Percentiles rank a stretch among this genome's conserved stretches.
Evolutionary conservation across 495 filamentous ascomycete species (phyloP).

Genomic region (Aspergillus taichungensis): DNA sequence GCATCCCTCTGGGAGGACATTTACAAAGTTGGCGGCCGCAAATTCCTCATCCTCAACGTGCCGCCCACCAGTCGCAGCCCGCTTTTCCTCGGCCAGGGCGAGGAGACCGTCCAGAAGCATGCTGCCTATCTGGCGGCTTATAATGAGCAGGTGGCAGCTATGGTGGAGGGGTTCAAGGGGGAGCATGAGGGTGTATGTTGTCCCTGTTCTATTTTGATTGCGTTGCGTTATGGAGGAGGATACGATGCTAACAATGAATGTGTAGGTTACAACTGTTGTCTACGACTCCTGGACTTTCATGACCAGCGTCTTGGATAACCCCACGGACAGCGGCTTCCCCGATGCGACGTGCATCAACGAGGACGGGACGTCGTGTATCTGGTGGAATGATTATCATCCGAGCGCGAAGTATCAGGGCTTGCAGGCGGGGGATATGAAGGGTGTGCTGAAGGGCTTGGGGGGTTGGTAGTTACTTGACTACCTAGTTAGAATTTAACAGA

Average conservation of each 20-base stretch:
- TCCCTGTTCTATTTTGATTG: background rate
- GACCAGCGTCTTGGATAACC: conserved; percentile 45
- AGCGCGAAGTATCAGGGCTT: conserved; percentile 25
- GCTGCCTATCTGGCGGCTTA: conserved; percentile 24
- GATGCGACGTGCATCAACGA: conserved; percentile 24
- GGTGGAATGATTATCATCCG: conserved; percentile 37
- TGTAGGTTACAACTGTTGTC: conserved; percentile 17
- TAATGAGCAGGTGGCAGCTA: conserved; percentile 18
- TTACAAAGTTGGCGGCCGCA: conserved; percentile 58
- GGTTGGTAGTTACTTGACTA: conserved; percentile 16
- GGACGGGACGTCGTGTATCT: conserved; percentile 26
- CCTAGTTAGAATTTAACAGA: no score
- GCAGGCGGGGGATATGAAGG: conserved; percentile 34
- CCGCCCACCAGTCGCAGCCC: conserved; percentile 64
- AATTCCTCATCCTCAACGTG: conserved; percentile 68
- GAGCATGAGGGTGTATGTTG: conserved; percentile 19
- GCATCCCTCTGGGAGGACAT: conserved; percentile 44
- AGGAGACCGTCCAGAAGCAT: conserved; percentile 13
- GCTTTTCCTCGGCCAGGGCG: conserved; percentile 27
- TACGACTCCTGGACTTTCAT: conserved; percentile 35
- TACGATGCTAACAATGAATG: background rate
- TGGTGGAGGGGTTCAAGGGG: conserved; percentile 18
- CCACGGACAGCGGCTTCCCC: conserved; percentile 28
- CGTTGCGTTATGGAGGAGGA: background rate
- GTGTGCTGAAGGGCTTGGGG: conserved; percentile 15